Conservation (phyloP, 2,329 filamentous ascomycete genomes). For the Ophiosphaerella herpotricha region DNA sequence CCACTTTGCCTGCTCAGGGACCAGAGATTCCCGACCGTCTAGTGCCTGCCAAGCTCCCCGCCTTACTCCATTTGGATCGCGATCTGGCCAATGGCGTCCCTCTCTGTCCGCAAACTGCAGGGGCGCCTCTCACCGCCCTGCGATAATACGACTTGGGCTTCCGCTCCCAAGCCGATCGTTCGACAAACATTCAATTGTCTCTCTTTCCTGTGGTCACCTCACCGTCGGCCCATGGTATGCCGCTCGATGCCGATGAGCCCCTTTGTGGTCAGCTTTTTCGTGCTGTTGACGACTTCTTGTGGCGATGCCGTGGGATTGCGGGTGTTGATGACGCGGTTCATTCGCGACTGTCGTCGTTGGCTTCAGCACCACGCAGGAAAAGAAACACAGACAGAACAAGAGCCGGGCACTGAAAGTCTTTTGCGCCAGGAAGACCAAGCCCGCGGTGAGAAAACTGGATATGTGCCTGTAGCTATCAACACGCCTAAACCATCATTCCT, state of each 20-base stretch:
- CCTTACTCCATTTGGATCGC: conserved; percentile 4
- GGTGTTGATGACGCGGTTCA: too few species aligned
- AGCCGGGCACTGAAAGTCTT: too few species aligned
- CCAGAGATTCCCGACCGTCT: conserved; percentile 24
- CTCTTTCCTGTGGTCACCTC: conserved; percentile 19
- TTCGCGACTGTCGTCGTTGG: too few species aligned
- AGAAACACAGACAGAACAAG: too few species aligned
- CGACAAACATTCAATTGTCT: conserved; percentile 11
- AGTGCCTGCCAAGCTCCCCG: conserved; percentile 17
- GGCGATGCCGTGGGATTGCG: too few species aligned
- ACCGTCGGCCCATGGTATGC: conserved; percentile 25
- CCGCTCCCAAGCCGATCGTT: conserved; percentile 16
- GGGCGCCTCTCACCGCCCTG: conserved; percentile 20
- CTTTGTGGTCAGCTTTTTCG: neutral
- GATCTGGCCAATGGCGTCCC: conserved; percentile 14
- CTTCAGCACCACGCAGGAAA: too few species aligned
- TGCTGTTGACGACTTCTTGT: neutral
- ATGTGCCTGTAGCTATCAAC: too few species aligned
- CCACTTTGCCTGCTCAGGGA: conserved; percentile 35
- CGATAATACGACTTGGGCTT: conserved; percentile 23
- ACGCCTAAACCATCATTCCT: neutral
- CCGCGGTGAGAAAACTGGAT: too few species aligned
- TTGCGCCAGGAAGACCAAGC: too few species aligned
- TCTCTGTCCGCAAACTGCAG: conserved; percentile 8
- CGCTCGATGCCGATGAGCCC: conserved; percentile 10